Evolutionary conservation across 176 grass and related monocot genomes (phyloP).

Genomic region (Eremochloa ophiuroides): DNA sequence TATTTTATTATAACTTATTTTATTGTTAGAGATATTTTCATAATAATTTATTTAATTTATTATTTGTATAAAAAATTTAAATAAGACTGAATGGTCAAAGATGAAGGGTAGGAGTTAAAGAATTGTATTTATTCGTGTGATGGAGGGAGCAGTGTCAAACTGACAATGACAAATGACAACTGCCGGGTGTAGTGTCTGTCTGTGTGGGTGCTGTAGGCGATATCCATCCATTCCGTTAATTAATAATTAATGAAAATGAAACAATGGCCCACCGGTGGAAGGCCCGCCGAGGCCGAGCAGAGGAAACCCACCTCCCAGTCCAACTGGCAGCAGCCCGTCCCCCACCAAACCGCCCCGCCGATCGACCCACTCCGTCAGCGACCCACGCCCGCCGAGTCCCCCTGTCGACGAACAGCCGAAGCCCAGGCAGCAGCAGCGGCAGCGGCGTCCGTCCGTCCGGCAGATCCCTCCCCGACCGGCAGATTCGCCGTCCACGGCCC

Average conservation of each 20-base stretch:
- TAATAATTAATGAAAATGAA: no score
- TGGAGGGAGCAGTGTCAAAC: no score
- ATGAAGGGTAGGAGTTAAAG: no score
- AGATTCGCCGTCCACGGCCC: slow-evolving; percentile 25
- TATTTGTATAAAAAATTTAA: no score
- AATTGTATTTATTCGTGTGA: no score
- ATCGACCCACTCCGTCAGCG: slow-evolving; percentile 2
- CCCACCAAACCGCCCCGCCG: background rate
- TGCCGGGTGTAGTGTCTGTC: no score
- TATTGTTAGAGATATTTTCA: no score
- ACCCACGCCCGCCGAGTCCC: background rate
- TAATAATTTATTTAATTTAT: no score
- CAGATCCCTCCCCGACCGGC: slow-evolving; percentile 13
- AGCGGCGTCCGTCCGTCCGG: background rate
- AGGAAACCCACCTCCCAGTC: background rate
- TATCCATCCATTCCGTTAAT: background rate
- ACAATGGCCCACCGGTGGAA: background rate
- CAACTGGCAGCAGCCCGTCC: background rate
- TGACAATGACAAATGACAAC: no score
- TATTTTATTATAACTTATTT: no score
- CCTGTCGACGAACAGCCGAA: background rate
- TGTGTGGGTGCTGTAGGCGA: no score
- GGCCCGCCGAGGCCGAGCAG: background rate
- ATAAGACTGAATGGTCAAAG: no score
- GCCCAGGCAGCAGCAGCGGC: background rate